Conservation (phyloP, 129 eudicot genomes). For the Pulicaria dysenterica region DNA sequence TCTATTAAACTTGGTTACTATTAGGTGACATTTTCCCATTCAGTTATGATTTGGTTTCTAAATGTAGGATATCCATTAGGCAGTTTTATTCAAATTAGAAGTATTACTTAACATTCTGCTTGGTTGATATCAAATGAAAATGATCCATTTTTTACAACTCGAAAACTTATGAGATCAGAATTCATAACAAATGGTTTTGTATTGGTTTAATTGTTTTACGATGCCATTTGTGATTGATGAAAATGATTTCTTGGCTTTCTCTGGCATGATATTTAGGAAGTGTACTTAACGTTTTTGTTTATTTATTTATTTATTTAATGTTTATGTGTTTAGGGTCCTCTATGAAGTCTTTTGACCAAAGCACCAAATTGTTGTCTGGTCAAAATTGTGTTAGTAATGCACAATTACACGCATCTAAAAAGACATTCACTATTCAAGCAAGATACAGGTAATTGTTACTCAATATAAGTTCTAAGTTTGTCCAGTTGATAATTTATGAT, state of each 20-base stretch:
- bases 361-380: constrained; percentile 37
- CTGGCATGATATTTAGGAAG: neutral
- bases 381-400: constrained; percentile 26
- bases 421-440: constrained; percentile 51
- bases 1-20: too few relatives aligned
- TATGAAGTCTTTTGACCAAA: constrained; percentile 38
- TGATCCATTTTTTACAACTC: neutral
- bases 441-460: constrained; percentile 48
- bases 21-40: neutral
- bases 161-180: neutral
- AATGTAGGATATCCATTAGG: neutral
- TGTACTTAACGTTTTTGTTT: neutral
- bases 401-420: constrained; percentile 38
- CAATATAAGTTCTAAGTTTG: neutral
- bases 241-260: too few relatives aligned
- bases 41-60: neutral
- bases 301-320: neutral
- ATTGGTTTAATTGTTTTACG: too few relatives aligned
- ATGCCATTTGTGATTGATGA: too few relatives aligned
- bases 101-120: neutral
- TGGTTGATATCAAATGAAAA: neutral
- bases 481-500: neutral
- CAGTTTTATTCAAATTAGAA: neutral
- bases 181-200: too few relatives aligned
- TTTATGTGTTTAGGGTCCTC: constrained; percentile 39